A percentile compares a stretch with the other conserved stretches of the same genome.
phyloP scores from a whole-genome alignment of 306 rosid species.

The Trifolium subterraneum region DNA sequence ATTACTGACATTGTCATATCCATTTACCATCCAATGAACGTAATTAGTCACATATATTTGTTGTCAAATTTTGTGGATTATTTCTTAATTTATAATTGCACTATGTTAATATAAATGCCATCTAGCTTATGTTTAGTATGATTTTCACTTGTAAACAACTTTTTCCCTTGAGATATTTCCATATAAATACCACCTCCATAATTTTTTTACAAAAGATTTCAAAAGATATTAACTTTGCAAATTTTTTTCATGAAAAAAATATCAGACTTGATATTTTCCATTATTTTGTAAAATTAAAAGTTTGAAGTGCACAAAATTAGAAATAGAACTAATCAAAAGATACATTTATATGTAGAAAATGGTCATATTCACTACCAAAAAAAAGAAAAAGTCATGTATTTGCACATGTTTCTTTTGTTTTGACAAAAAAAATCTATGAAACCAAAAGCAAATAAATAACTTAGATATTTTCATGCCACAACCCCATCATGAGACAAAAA shows the following conservation, averaged over 20 bases:
- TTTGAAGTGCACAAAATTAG: not conserved
- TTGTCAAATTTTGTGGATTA: no score
- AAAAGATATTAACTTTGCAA: not conserved
- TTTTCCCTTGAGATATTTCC: no score
- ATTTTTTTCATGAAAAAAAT: not conserved
- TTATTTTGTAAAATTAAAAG: not conserved
- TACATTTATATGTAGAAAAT: not conserved
- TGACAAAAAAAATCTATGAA: not conserved
- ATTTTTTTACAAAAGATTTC: not conserved
- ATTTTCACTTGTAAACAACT: no score
- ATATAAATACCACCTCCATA: no score
- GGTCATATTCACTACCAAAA: no score
- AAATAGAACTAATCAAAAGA: not conserved
- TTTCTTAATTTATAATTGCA: no score
- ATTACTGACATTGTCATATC: no score
- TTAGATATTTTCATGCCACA: not conserved
- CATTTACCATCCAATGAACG: no score
- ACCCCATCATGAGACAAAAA: constrained; percentile 5
- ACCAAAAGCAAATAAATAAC: constrained; percentile 3
- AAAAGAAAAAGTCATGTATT: not conserved
- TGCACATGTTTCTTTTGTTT: not conserved
- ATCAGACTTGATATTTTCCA: not conserved
- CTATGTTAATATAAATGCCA: no score
- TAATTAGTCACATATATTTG: no score
- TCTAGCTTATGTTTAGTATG: no score